These are phyloP conservation scores for Erysimum cheiranthoides DNA, from an alignment of 345 rosid species.

Conservation along the genomic window DNA sequence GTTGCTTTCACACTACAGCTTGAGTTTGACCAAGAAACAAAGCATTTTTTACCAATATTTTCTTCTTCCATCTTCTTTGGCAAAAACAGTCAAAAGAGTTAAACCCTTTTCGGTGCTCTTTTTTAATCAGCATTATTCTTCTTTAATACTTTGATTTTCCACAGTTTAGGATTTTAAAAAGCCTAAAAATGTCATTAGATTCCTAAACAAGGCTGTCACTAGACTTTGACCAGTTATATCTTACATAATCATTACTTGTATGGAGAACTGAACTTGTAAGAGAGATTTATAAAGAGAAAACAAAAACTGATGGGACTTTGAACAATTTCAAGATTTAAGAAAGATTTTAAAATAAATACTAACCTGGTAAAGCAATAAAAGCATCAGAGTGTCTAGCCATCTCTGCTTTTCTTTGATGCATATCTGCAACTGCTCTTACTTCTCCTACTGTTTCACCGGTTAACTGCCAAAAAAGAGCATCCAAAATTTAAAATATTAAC, in stretches of 20 bases:
- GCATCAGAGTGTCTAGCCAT: slow-evolving; percentile 99
- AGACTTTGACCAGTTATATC: slow-evolving; percentile 30
- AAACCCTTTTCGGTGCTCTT: slow-evolving; percentile 35
- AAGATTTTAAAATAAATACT: slow-evolving; percentile 36
- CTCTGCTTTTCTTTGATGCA: slow-evolving; percentile 99
- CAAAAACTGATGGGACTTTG: slow-evolving; percentile 35
- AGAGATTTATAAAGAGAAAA: background rate
- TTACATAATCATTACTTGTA: slow-evolving; percentile 41
- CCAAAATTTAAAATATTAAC: background rate
- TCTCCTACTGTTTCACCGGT: slow-evolving; percentile 99
- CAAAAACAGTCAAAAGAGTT: slow-evolving; percentile 24
- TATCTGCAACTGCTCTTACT: slow-evolving; percentile 97
- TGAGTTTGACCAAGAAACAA: slow-evolving; percentile 39
- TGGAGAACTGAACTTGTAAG: slow-evolving; percentile 32
- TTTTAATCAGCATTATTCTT: slow-evolving; percentile 4
- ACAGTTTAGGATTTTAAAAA: slow-evolving; percentile 15
- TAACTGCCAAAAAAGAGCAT: slow-evolving; percentile 59
- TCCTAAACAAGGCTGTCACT: slow-evolving; percentile 37
- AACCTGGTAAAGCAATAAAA: slow-evolving; percentile 99
- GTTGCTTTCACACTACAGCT: slow-evolving; percentile 32
- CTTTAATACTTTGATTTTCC: slow-evolving; percentile 11
- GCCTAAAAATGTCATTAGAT: slow-evolving; percentile 19
- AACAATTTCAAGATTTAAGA: slow-evolving; percentile 5
- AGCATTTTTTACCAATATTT: slow-evolving; percentile 4
- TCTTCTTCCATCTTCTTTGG: slow-evolving; percentile 24